A percentile compares a stretch with the other conserved stretches of the same genome.
Evolutionary conservation across 2,329 filamentous ascomycete genomes (phyloP).

Genomic region (Zymoseptoria ardabiliae): DNA sequence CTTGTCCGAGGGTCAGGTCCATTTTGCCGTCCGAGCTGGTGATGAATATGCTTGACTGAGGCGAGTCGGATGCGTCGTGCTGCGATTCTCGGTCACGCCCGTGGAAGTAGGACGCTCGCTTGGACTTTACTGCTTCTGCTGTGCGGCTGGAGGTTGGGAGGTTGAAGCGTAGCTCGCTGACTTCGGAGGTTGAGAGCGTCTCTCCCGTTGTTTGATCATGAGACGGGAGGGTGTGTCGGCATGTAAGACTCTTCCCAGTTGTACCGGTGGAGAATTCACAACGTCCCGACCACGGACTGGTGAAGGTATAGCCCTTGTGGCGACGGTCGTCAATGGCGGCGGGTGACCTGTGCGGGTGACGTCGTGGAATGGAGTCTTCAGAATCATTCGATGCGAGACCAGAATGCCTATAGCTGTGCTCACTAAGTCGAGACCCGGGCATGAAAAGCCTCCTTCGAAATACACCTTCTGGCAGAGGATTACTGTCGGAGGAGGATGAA

Average conservation of each 20-base stretch:
- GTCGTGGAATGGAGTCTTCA: not conserved
- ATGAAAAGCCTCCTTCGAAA: conserved; percentile 43
- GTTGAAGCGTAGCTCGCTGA: conserved; percentile 88
- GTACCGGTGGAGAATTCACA: conserved; percentile 79
- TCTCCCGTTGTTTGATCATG: conserved; percentile 24
- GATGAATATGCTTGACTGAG: conserved; percentile 11
- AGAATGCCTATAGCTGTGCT: conserved; percentile 35
- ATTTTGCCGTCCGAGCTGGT: conserved; percentile 42
- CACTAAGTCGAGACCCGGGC: conserved; percentile 37
- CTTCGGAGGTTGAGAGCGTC: conserved; percentile 35
- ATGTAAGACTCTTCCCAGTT: conserved; percentile 52
- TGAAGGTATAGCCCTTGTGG: conserved; percentile 64
- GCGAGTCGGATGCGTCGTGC: conserved; percentile 8
- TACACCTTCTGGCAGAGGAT: conserved; percentile 24
- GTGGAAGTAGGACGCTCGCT: conserved; percentile 22
- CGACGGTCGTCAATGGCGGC: conserved; percentile 36
- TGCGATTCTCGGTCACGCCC: conserved; percentile 5
- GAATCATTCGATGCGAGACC: conserved; percentile 18
- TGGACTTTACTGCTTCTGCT: conserved; percentile 22
- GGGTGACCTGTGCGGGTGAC: not conserved
- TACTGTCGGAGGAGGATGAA: conserved; percentile 16
- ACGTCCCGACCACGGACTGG: conserved; percentile 76
- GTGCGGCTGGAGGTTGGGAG: conserved; percentile 51
- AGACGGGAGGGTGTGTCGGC: conserved; percentile 21
- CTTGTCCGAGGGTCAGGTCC: conserved; percentile 69